Base-by-base conservation (phyloP, 257 asterid genomes). In the Penstemon barbatus region DNA sequence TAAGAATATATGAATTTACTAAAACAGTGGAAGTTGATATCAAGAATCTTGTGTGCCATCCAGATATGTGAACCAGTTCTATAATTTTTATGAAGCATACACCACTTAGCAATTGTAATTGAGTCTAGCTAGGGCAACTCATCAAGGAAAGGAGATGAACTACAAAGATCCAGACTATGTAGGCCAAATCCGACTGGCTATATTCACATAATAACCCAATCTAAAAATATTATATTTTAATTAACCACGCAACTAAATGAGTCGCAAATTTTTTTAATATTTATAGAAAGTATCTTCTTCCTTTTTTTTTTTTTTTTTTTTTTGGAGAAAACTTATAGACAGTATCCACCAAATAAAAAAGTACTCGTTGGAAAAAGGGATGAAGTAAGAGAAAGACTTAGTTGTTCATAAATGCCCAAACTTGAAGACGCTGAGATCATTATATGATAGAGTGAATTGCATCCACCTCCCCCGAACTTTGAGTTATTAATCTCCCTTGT, bases 221-320 rank as follows among this genome's bases (percentile, higher is more conserved):
- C 53, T 49, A 75, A 69, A 40, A 43, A 33, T 63, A 61, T 58
- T 48, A 55, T 13, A 69, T 44, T 48, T 45, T 40, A 54, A 52
- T 44, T 38, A 61, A 45, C 57, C 62, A 42, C 41, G 18, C 70
- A 59, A 56, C 44, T 45, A 57, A 45, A 58, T 15, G 41, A 44
- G 44, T 55, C 72, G 63, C 18, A 19, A 65, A 39, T 11, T 10
- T 37, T 49, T 50, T 41, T 1, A 48, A 19, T n/a, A 38, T 55
- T 15, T 58, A 49, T 1, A 25, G 33, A 25, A 25, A 25, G 33
- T 25, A 25, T 25, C 33, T 25, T 25, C 33, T 25, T 25, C 33
- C n/a, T n/a, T 15, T 0, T 0, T 15, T 15, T 15, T 15, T 25
- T 25, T 25, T 2, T 25, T 25, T 25, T 25, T 25, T 25, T 25